These are phyloP conservation scores for Fragaria nilgerrensis DNA, from an alignment of 306 rosid species.

Conservation along the genomic window DNA sequence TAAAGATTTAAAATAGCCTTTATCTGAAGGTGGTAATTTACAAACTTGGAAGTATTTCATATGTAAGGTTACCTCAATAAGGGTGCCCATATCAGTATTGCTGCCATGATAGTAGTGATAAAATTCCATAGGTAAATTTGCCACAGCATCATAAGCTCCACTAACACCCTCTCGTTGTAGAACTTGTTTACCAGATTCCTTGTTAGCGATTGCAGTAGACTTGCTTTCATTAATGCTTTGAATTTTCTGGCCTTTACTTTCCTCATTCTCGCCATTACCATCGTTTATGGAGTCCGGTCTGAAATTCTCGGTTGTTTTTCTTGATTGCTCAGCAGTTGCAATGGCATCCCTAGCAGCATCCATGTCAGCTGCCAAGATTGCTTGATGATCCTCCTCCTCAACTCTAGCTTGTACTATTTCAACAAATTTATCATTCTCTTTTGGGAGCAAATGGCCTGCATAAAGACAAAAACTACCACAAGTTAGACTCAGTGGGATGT, in stretches of 20 bases:
- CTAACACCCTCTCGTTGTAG: slow-evolving; percentile 42
- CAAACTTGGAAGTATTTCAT: slow-evolving; percentile 7
- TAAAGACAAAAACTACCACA: slow-evolving; percentile 15
- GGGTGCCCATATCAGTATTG: slow-evolving; percentile 85
- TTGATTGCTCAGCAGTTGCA: slow-evolving; percentile 75
- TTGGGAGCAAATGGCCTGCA: slow-evolving; percentile 92
- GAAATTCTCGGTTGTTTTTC: slow-evolving; percentile 49
- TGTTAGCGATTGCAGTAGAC: slow-evolving; percentile 30
- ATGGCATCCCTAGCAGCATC: slow-evolving; percentile 85
- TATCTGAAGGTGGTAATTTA: background rate
- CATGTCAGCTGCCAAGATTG: slow-evolving; percentile 76
- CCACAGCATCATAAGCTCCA: slow-evolving; percentile 58
- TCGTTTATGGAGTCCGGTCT: slow-evolving; percentile 34
- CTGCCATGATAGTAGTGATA: slow-evolving; percentile 94
- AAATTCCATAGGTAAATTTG: slow-evolving; percentile 81
- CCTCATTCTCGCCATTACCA: slow-evolving; percentile 26
- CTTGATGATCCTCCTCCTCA: slow-evolving; percentile 94
- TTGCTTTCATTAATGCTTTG: slow-evolving; percentile 30
- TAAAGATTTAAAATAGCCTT: background rate
- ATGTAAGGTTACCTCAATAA: slow-evolving; percentile 63
- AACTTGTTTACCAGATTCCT: slow-evolving; percentile 41
- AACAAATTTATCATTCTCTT: slow-evolving; percentile 83
- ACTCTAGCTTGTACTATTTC: slow-evolving; percentile 81
- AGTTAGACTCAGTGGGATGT: background rate
- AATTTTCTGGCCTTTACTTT: slow-evolving; percentile 32